Conservation (phyloP, 495 filamentous ascomycete species). For the Rhypophila decipiens region DNA sequence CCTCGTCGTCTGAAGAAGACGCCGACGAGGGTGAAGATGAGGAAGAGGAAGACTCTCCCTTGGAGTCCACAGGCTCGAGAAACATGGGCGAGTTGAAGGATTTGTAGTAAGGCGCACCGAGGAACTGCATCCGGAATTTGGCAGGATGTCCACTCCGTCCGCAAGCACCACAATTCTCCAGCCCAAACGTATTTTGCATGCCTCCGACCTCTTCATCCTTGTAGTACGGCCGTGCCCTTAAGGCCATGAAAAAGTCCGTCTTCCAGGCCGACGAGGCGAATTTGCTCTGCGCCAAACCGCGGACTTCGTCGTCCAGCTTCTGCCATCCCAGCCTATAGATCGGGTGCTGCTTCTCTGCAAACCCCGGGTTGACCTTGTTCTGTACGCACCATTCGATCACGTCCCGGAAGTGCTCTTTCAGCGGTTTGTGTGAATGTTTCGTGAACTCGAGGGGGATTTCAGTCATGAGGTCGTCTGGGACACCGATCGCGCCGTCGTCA, state of each 20-base stretch:
- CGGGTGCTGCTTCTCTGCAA: constrained; percentile 47
- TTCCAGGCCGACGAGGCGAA: constrained; percentile 72
- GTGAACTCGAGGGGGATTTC: constrained; percentile 70
- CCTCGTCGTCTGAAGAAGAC: constrained; percentile 32
- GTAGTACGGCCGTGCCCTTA: constrained; percentile 56
- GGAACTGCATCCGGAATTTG: constrained; percentile 52
- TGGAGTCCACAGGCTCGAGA: constrained; percentile 54
- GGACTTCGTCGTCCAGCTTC: constrained; percentile 69
- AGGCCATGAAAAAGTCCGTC: constrained; percentile 52
- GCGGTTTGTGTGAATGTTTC: constrained; percentile 55
- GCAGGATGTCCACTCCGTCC: constrained; percentile 64
- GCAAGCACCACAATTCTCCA: constrained; percentile 70
- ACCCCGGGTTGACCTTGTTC: constrained; percentile 66
- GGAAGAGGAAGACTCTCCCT: background rate
- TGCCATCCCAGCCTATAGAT: constrained; percentile 66
- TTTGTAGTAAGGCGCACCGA: constrained; percentile 63
- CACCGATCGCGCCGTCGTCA: constrained; percentile 61
- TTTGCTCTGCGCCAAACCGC: constrained; percentile 61
- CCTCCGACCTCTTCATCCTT: constrained; percentile 27
- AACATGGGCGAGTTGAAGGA: constrained; percentile 30
- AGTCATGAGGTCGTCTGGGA: constrained; percentile 35
- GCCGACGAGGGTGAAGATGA: constrained; percentile 7
- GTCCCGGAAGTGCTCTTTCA: constrained; percentile 71
- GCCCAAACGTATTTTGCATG: no score
- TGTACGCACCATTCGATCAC: constrained; percentile 79